Evolutionary conservation across 176 grass and related monocot genomes (phyloP).

Genomic region (Ensete glaucum): DNA sequence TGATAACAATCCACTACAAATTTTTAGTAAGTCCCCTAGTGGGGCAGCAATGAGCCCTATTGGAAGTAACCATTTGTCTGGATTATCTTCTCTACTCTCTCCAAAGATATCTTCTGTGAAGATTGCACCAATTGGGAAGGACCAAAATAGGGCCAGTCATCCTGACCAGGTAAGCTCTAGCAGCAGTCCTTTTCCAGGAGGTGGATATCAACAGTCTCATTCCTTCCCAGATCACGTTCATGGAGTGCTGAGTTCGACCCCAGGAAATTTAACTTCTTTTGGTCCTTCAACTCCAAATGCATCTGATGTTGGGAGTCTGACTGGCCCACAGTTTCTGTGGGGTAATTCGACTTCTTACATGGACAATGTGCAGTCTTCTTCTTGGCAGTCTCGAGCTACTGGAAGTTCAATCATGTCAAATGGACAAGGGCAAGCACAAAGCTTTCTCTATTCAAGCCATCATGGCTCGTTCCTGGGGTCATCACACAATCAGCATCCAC

Average conservation of each 20-base stretch:
- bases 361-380: constrained; percentile 59
- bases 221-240: constrained; percentile 58
- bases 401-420: constrained; percentile 22
- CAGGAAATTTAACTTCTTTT: constrained; percentile 28
- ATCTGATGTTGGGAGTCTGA: constrained; percentile 38
- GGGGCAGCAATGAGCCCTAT: constrained; percentile 59
- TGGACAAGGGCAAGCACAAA: constrained; percentile 18
- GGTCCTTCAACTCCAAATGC: constrained; percentile 15
- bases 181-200: constrained; percentile 28
- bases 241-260: constrained; percentile 45
- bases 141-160: constrained; percentile 46
- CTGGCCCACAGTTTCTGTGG: constrained; percentile 91
- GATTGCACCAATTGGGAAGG: constrained; percentile 87
- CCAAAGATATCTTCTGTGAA: constrained; percentile 48
- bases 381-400: constrained; percentile 47
- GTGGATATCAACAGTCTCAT: constrained; percentile 55
- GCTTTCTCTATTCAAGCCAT: constrained; percentile 15
- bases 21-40: constrained; percentile 63
- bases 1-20: constrained; percentile 55
- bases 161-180: constrained; percentile 44
- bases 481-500: constrained; percentile 23
- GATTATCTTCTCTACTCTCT: constrained; percentile 35
- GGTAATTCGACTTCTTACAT: constrained; percentile 76
- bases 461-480: constrained; percentile 29
- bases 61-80: constrained; percentile 27